Conservation (phyloP, 2,329 filamentous ascomycete species). For the Thermothelomyces thermophilus region DNA sequence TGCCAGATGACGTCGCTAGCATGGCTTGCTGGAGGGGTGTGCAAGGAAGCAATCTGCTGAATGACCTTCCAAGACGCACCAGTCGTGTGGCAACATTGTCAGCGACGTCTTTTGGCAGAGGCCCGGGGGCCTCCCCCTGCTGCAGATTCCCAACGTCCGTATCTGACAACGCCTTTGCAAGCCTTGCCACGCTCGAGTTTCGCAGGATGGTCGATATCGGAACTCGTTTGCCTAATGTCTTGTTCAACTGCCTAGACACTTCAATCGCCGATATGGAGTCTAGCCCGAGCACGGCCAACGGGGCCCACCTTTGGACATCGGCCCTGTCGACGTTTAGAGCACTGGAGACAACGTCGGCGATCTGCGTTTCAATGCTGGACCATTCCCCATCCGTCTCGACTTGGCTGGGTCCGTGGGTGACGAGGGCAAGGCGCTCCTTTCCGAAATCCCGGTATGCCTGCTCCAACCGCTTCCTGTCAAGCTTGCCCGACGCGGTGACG, state of each 20-base stretch:
- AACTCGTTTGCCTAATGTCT: constrained; percentile 40
- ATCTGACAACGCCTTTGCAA: constrained; percentile 38
- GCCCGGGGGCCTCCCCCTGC: not conserved
- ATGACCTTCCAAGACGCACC: constrained; percentile 26
- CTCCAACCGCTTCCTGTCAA: constrained; percentile 53
- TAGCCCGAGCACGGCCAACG: constrained; percentile 71
- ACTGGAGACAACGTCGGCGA: constrained; percentile 50
- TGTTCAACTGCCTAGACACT: constrained; percentile 52
- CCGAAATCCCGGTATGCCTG: constrained; percentile 41
- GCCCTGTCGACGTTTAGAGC: constrained; percentile 39
- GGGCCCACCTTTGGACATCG: constrained; percentile 56
- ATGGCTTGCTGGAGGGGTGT: constrained; percentile 85
- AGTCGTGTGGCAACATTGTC: constrained; percentile 31
- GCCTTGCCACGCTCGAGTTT: constrained; percentile 56
- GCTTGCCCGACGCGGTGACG: constrained; percentile 67
- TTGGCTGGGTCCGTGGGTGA: constrained; percentile 17
- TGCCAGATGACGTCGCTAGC: constrained; percentile 53
- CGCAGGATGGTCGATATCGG: constrained; percentile 65
- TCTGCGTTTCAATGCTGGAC: constrained; percentile 47
- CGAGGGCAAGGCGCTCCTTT: constrained; percentile 37
- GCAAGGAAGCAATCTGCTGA: constrained; percentile 64
- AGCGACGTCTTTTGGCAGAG: constrained; percentile 25
- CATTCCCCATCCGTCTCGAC: constrained; percentile 37
- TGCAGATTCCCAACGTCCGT: accelerated
- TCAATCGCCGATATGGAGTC: constrained; percentile 79